Evolutionary conservation across 495 filamentous ascomycete genomes (phyloP), one percentile per base, ranked within the genome.

Genomic region (Aspergillus leporis): DNA sequence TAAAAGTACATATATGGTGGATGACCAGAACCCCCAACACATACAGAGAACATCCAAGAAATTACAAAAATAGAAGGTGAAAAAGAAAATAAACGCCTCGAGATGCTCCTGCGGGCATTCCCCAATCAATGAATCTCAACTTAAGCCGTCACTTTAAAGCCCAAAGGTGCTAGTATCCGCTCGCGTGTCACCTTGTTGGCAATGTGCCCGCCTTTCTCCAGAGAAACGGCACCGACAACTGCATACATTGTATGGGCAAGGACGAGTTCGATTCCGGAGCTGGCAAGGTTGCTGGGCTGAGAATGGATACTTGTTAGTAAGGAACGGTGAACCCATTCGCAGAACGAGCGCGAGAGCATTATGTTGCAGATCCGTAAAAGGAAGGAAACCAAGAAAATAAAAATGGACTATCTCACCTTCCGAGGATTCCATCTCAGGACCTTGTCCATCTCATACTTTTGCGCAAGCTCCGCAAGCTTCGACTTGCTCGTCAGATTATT

Each of bases 381-480:
- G n/a, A 41, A 14, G 52, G 22, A 16, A 52, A 52, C 4, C 14
- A 32, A 51, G 50, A 14, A 52, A 36, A 8, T 8, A 1, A 21
- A 10, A 5, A 23, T 21, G 16, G 12, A 19, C 3, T 53, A 25
- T 25, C 86, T 67, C 77, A 96, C 93, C 73, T 85, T 80, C 68
- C 81, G 84, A 14, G 94, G 94, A 63, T 87, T 89, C 94, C 94
- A 98, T 74, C 94, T 82, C 59, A 93, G 69, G 19, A 97, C 91
- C 9, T 80, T 78, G 46, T 78, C 62, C 64, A 98, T 68, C 2
- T 90, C 87, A 53, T 90, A 86, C n/a, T 83, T 79, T 21, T 79
- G 64, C 25, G 87, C 91, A 53, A 98, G 70, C 48, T 78, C 72
- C 45, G 85, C 81, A 46, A 96, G 60, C 66, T 89, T 86, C 7